A percentile compares a stretch with the other conserved stretches of the same genome.
Conservation (phyloP, 441 rosid genomes). For the Viola pubescens region DNA sequence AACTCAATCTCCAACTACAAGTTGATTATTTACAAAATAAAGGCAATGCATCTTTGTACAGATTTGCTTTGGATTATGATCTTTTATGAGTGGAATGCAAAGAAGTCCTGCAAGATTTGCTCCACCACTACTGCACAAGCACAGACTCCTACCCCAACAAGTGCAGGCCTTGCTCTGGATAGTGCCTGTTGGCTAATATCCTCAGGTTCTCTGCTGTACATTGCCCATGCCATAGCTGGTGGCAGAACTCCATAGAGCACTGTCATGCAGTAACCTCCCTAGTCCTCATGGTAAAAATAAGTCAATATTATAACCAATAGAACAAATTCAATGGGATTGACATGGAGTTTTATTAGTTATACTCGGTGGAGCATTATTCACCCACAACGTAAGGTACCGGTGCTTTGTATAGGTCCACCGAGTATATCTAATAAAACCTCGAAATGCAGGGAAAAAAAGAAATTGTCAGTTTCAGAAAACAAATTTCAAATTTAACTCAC, state of each 20-base stretch:
- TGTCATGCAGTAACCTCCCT: slow-evolving; percentile 74
- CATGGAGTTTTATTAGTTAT: too few relatives aligned
- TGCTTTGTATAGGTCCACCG: too few relatives aligned
- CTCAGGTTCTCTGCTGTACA: slow-evolving; percentile 19
- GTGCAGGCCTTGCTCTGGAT: slow-evolving; percentile 28
- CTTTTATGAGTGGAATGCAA: slow-evolving; percentile 20
- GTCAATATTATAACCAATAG: too few relatives aligned
- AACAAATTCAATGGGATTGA: too few relatives aligned
- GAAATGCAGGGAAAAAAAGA: too few relatives aligned
- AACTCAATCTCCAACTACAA: neutral
- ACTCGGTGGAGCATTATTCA: too few relatives aligned
- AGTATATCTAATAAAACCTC: too few relatives aligned
- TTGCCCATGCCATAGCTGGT: slow-evolving; percentile 62
- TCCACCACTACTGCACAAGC: slow-evolving; percentile 39
- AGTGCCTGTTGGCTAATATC: slow-evolving; percentile 14
- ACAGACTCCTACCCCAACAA: slow-evolving; percentile 38
- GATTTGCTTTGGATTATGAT: neutral
- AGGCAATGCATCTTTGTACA: neutral
- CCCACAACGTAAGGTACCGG: too few relatives aligned
- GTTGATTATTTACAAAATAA: neutral
- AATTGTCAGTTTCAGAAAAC: too few relatives aligned
- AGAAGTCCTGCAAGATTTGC: slow-evolving; percentile 38
- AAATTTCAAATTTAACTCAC: slow-evolving; percentile 25
- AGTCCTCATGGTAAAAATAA: neutral
- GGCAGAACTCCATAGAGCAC: slow-evolving; percentile 57